Conservation (phyloP, 345 rosid species). For the Boechera stricta region DNA sequence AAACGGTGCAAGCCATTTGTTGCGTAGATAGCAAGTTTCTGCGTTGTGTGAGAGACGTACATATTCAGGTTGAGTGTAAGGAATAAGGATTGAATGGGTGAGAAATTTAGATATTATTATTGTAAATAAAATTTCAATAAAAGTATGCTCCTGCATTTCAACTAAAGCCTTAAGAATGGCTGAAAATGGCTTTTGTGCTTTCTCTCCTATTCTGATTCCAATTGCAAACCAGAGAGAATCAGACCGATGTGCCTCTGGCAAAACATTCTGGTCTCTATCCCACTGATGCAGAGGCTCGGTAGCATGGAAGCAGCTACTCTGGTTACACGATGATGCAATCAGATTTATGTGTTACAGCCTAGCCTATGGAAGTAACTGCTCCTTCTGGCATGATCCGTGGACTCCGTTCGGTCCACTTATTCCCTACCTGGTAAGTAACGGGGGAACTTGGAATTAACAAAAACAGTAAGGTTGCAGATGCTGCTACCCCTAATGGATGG, state of each 20-base stretch:
- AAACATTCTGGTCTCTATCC: neutral
- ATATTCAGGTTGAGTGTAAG: constrained; percentile 1
- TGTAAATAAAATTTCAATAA: constrained; percentile 11
- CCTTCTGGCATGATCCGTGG: neutral
- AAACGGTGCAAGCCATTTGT: neutral
- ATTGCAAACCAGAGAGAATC: neutral
- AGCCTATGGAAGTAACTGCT: neutral
- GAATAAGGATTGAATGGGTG: constrained; percentile 6
- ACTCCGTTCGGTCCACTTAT: neutral
- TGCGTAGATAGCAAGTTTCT: constrained; percentile 5
- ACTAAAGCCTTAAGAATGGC: neutral
- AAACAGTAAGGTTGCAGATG: no score
- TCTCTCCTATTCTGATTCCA: neutral
- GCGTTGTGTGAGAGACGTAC: constrained; percentile 4
- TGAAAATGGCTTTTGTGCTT: neutral
- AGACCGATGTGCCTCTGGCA: neutral
- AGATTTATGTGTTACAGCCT: neutral
- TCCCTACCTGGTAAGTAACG: neutral
- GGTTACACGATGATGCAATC: neutral
- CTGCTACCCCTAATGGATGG: no score
- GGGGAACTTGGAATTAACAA: neutral
- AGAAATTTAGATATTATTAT: constrained; percentile 7
- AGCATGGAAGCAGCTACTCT: neutral
- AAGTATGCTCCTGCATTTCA: constrained; percentile 10
- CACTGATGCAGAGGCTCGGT: neutral